These are phyloP conservation scores for Colletotrichum sidae DNA, from an alignment of 2,329 filamentous ascomycete genomes.

Conservation along the genomic window DNA sequence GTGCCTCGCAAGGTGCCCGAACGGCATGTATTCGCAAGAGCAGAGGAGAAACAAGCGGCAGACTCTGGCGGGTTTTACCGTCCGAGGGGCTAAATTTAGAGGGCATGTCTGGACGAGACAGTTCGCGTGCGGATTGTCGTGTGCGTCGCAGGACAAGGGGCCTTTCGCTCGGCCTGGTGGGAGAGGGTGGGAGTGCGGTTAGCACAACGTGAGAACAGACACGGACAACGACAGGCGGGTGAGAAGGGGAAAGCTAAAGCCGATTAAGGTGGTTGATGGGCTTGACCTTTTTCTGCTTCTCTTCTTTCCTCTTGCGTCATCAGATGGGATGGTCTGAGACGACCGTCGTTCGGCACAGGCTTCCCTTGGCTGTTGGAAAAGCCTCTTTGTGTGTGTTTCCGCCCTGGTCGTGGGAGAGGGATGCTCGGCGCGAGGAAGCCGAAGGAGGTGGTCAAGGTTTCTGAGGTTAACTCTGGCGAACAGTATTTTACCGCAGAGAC, in stretches of 20 bases:
- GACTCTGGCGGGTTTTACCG: background rate
- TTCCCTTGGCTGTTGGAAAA: slow-evolving; percentile 6
- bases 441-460: slow-evolving; percentile 22
- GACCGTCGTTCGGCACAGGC: slow-evolving; percentile 32
- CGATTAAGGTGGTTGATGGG: slow-evolving; percentile 15
- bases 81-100: slow-evolving; percentile 26
- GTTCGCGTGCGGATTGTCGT: slow-evolving; percentile 10
- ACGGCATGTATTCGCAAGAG: slow-evolving; percentile 28
- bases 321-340: slow-evolving; percentile 32
- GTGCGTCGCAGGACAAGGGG: background rate
- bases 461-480: slow-evolving; percentile 19
- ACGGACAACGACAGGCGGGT: background rate
- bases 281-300: background rate
- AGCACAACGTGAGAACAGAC: background rate
- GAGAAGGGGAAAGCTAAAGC: slow-evolving; percentile 16
- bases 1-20: slow-evolving; percentile 21
- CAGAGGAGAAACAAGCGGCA: background rate
- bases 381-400: background rate
- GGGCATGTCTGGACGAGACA: slow-evolving; percentile 35
- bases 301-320: slow-evolving; percentile 19
- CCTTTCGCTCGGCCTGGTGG: background rate
- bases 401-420: background rate
- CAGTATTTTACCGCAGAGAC: background rate
- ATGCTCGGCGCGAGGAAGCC: slow-evolving; percentile 21
- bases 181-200: background rate